These are phyloP conservation scores for Diaporthe sp. DNA, from an alignment of 2,329 filamentous ascomycete species.

Conservation along the genomic window DNA sequence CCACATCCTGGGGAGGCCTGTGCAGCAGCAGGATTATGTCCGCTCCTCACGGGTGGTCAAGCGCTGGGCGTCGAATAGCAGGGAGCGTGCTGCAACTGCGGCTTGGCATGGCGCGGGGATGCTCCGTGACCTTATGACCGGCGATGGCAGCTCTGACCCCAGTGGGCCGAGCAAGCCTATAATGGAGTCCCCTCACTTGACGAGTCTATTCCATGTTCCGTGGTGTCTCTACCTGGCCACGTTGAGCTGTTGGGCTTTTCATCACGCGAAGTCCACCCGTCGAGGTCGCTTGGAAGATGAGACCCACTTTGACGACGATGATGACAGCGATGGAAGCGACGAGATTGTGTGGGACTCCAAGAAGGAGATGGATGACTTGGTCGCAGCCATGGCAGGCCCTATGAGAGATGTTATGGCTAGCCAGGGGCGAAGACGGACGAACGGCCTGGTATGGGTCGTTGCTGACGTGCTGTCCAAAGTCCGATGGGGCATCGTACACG, in stretches of 20 bases:
- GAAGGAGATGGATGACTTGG: constrained; percentile 62
- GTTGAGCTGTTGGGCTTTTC: constrained; percentile 70
- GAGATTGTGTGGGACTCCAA: constrained; percentile 65
- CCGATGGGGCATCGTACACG: constrained; percentile 73
- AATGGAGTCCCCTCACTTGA: constrained; percentile 42
- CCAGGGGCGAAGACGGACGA: constrained; percentile 62
- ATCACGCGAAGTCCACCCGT: constrained; percentile 55
- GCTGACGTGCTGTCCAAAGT: constrained; percentile 68
- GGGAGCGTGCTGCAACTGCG: constrained; percentile 56
- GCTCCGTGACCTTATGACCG: constrained; percentile 58
- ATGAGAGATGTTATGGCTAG: constrained; percentile 53
- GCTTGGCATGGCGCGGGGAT: constrained; percentile 69
- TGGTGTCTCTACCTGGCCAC: constrained; percentile 75
- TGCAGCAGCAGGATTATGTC: constrained; percentile 63
- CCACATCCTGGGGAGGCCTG: constrained; percentile 70
- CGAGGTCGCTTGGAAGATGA: constrained; percentile 45
- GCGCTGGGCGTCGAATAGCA: constrained; percentile 58
- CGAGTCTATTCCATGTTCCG: constrained; percentile 71
- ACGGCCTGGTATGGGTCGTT: constrained; percentile 68
- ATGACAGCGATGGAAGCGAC: constrained; percentile 50
- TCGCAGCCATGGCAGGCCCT: constrained; percentile 56
- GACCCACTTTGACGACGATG: neutral
- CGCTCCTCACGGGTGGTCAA: constrained; percentile 66
- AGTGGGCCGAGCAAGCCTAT: neutral
- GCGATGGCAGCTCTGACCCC: neutral